phyloP scores from a whole-genome alignment of 2,329 filamentous ascomycete genomes.

The Clonostachys rhizophaga region DNA sequence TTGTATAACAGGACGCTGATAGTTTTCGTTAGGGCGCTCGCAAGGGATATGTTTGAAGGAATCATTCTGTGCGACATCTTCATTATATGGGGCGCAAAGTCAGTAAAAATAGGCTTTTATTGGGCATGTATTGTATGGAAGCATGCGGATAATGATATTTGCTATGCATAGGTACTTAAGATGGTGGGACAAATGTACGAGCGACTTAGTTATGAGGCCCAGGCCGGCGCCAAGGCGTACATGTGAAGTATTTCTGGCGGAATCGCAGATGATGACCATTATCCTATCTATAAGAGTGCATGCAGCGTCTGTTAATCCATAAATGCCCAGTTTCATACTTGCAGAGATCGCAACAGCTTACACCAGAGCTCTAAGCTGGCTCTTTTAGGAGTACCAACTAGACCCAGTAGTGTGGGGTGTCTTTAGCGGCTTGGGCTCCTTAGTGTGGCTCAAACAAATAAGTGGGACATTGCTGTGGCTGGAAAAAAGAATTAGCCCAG shows the following conservation, averaged over 20 bases:
- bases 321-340: too few relatives aligned
- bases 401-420: too few relatives aligned
- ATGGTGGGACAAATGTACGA: background rate
- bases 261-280: background rate
- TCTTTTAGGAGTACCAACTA: too few relatives aligned
- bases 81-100: slow-evolving; percentile 22
- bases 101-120: slow-evolving; percentile 10
- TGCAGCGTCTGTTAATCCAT: background rate
- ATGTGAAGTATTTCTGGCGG: background rate
- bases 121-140: background rate
- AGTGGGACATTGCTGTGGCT: too few relatives aligned
- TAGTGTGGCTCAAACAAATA: too few relatives aligned
- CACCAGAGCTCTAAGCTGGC: too few relatives aligned
- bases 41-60: slow-evolving; percentile 62
- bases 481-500: too few relatives aligned
- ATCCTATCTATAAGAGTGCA: background rate
- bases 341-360: too few relatives aligned
- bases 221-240: background rate
- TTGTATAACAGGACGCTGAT: background rate
- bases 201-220: too few relatives aligned
- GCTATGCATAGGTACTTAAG: slow-evolving; percentile 18
- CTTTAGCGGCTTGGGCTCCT: too few relatives aligned
- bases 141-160: slow-evolving; percentile 10
- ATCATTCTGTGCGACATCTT: slow-evolving; percentile 9
- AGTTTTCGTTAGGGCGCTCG: slow-evolving; percentile 46